A percentile compares a stretch with the other conserved stretches of the same genome.
These are phyloP conservation scores for Heterobasidion annosum DNA, from an alignment of 1,284 basidiomycete species.

Conservation along the genomic window DNA sequence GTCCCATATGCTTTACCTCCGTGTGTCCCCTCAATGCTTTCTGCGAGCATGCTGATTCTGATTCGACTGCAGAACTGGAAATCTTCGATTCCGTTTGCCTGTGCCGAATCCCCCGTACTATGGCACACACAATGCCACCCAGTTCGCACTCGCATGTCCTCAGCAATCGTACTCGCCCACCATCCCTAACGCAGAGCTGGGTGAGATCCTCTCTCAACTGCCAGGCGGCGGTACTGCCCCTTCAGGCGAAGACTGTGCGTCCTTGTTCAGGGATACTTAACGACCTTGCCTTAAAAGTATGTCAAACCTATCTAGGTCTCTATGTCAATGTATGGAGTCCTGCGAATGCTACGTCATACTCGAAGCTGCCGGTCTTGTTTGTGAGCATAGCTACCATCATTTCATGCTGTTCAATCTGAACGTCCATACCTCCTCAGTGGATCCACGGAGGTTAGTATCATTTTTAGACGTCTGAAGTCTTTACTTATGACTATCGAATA, in stretches of 20 bases:
- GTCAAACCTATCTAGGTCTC: constrained; percentile 17
- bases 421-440: constrained; percentile 9
- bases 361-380: constrained; percentile 24
- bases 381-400: constrained; percentile 9
- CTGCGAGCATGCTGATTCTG: background rate
- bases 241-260: constrained; percentile 14
- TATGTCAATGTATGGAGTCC: constrained; percentile 22
- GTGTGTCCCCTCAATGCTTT: constrained; percentile 1
- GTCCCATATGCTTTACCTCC: constrained; percentile 13
- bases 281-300: background rate
- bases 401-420: background rate
- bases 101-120: constrained; percentile 21
- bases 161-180: constrained; percentile 18
- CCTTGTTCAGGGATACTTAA: background rate
- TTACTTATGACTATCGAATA: constrained; percentile 1
- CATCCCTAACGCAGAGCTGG: background rate
- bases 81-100: constrained; percentile 25
- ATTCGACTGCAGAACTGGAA: constrained; percentile 6
- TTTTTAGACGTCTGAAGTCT: background rate
- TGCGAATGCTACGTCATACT: constrained; percentile 1
- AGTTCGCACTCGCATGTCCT: constrained; percentile 25
- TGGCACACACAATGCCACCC: constrained; percentile 17
- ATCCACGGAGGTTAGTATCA: constrained; percentile 15
- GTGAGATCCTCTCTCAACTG: background rate
- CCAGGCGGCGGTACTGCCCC: background rate